Conservation (phyloP, 2,329 filamentous ascomycete genomes). For the Drechslera avenae region DNA sequence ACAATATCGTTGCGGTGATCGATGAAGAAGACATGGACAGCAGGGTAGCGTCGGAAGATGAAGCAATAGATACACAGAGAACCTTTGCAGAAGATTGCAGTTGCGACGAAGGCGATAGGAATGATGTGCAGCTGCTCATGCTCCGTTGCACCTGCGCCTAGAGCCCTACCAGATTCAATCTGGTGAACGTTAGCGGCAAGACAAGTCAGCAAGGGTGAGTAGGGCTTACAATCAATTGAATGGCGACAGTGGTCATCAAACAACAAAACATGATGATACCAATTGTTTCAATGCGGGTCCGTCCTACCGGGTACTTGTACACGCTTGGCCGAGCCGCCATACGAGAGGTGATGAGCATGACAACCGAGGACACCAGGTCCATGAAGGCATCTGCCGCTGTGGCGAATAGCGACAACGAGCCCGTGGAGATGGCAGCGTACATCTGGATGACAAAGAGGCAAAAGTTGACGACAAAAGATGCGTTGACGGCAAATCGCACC, state of each 20-base stretch:
- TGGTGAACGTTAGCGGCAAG: conserved; percentile 31
- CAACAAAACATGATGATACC: conserved; percentile 70
- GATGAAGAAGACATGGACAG: conserved; percentile 63
- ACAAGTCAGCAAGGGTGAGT: conserved; percentile 4
- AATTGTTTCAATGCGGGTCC: conserved; percentile 67
- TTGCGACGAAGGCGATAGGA: conserved; percentile 59
- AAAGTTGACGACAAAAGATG: conserved; percentile 47
- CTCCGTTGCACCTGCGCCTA: conserved; percentile 53
- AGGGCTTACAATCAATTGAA: conserved; percentile 62
- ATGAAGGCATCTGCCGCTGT: conserved; percentile 71
- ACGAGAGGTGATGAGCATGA: conserved; percentile 65
- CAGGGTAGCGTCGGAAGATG: conserved; percentile 59
- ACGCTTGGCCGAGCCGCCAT: conserved; percentile 65
- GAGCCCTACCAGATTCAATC: conserved; percentile 61
- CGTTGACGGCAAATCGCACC: conserved; percentile 48
- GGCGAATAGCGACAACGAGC: conserved; percentile 66
- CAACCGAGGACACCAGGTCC: conserved; percentile 67
- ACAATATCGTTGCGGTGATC: conserved; percentile 64
- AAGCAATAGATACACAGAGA: conserved; percentile 62
- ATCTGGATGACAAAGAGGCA: conserved; percentile 64
- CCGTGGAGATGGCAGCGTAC: conserved; percentile 63
- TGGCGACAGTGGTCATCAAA: conserved; percentile 69
- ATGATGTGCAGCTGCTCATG: conserved; percentile 57
- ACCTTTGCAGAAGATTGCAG: conserved; percentile 57
- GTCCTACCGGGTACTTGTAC: conserved; percentile 67